These are phyloP conservation scores for Drechslera avenae DNA, from an alignment of 2,329 filamentous ascomycete species.

Conservation along the genomic window DNA sequence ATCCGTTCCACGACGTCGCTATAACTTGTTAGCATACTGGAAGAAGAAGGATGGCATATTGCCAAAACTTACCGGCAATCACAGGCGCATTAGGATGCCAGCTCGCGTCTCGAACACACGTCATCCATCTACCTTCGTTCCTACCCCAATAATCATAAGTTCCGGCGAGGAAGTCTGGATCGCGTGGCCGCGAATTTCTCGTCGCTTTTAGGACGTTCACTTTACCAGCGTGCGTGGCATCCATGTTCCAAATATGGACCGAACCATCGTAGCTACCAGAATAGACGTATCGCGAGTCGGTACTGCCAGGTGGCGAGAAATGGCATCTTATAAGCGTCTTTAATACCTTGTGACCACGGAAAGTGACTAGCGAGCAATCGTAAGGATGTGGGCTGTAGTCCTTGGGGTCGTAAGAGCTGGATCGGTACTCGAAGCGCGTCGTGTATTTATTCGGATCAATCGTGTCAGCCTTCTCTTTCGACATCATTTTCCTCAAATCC, in stretches of 20 bases:
- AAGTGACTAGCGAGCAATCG: constrained; percentile 92
- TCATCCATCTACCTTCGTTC: constrained; percentile 68
- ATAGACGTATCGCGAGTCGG: constrained; percentile 91
- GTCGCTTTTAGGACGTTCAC: constrained; percentile 80
- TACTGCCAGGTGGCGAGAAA: constrained; percentile 85
- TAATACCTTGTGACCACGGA: constrained; percentile 85
- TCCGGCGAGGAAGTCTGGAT: constrained; percentile 59
- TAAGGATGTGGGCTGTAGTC: constrained; percentile 75
- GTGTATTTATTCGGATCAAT: constrained; percentile 63
- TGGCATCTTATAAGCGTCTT: constrained; percentile 93
- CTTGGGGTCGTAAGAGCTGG: constrained; percentile 66
- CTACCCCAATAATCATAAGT: constrained; percentile 62
- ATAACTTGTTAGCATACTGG: constrained; percentile 20
- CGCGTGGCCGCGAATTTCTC: constrained; percentile 62
- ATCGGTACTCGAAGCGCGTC: constrained; percentile 76
- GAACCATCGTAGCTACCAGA: constrained; percentile 87
- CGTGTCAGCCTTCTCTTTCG: constrained; percentile 65
- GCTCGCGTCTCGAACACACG: constrained; percentile 83
- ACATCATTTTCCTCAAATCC: constrained; percentile 90
- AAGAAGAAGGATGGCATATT: not conserved
- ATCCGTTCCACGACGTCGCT: constrained; percentile 86
- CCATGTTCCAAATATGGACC: constrained; percentile 91
- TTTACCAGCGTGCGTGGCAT: constrained; percentile 78
- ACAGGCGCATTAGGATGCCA: constrained; percentile 89
- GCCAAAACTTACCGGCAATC: constrained; percentile 63